A percentile compares a stretch with the other conserved stretches of the same genome.
phyloP scores from a whole-genome alignment of 202 grass and related monocot genomes.

The Bolboschoenoplectus hybrid region DNA sequence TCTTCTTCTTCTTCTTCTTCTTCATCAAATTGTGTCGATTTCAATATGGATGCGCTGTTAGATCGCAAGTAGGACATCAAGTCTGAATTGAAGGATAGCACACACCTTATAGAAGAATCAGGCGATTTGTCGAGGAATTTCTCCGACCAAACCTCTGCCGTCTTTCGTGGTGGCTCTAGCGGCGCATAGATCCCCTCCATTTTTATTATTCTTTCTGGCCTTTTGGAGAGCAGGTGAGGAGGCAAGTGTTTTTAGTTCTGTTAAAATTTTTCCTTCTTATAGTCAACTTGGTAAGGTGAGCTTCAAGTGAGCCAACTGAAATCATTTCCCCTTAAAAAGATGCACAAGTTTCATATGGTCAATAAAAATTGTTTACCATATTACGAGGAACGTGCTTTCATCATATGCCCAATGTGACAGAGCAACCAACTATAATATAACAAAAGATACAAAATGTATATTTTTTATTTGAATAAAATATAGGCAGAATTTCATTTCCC shows the following conservation, averaged over 20 bases:
- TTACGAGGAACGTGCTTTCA: too few species aligned
- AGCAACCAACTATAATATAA: too few species aligned
- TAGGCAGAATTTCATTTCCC: too few species aligned
- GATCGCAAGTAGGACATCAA: background rate
- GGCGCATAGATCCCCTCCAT: background rate
- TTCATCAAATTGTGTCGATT: slow-evolving; percentile 6
- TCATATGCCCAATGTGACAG: too few species aligned
- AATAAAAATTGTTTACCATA: too few species aligned
- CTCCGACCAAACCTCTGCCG: background rate
- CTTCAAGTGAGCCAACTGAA: too few species aligned
- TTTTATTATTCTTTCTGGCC: background rate
- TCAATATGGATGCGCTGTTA: background rate
- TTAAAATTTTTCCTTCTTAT: background rate
- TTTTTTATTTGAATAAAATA: too few species aligned
- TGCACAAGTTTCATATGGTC: too few species aligned
- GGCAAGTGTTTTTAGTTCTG: background rate
- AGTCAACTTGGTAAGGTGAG: background rate
- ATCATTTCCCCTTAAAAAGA: too few species aligned
- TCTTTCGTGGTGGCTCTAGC: background rate
- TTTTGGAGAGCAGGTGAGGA: background rate
- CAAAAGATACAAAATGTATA: too few species aligned
- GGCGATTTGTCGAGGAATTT: slow-evolving; percentile 23
- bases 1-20: slow-evolving; percentile 5
- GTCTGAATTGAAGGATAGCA: slow-evolving; percentile 23
- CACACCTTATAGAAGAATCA: slow-evolving; percentile 17